Percentiles rank a stretch among this genome's conserved stretches.
Evolutionary conservation across 345 rosid genomes (phyloP).

Genomic region (Capsella bursapastoris): DNA sequence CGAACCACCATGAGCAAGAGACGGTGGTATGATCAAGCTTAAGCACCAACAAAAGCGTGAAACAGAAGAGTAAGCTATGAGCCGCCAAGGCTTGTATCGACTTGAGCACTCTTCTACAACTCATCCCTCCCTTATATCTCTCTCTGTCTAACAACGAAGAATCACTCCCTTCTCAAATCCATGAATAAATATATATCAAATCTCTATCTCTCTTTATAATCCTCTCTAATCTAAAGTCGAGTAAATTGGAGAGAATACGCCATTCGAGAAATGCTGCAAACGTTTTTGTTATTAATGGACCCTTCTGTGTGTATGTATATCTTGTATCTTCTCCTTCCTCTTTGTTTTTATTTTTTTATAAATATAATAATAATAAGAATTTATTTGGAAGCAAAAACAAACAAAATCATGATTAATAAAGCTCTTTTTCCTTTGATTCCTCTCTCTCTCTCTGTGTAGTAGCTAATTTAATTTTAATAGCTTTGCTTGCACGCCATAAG

Average conservation of each 20-base stretch:
- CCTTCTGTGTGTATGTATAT: not conserved
- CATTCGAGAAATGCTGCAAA: slow-evolving; percentile 31
- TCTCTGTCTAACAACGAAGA: slow-evolving; percentile 10
- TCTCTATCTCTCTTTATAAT: not conserved
- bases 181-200: not conserved
- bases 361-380: not conserved
- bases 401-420: slow-evolving; percentile 13
- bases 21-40: slow-evolving; percentile 69
- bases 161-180: slow-evolving; percentile 5
- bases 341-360: not conserved
- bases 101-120: slow-evolving; percentile 91
- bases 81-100: slow-evolving; percentile 89
- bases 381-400: slow-evolving; percentile 16
- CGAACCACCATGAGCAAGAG: slow-evolving; percentile 89
- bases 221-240: slow-evolving; percentile 19
- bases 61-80: slow-evolving; percentile 67
- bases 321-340: slow-evolving; percentile 20
- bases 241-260: slow-evolving; percentile 21
- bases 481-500: slow-evolving; percentile 44
- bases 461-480: not conserved
- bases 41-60: slow-evolving; percentile 73
- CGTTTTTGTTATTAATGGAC: slow-evolving; percentile 16
- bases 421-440: slow-evolving; percentile 11
- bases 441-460: not conserved
- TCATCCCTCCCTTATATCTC: slow-evolving; percentile 48